Evolutionary conservation across 2,329 filamentous ascomycete species (phyloP), one percentile per base, ranked within the genome.

Genomic region (Talaromyces sp.): DNA sequence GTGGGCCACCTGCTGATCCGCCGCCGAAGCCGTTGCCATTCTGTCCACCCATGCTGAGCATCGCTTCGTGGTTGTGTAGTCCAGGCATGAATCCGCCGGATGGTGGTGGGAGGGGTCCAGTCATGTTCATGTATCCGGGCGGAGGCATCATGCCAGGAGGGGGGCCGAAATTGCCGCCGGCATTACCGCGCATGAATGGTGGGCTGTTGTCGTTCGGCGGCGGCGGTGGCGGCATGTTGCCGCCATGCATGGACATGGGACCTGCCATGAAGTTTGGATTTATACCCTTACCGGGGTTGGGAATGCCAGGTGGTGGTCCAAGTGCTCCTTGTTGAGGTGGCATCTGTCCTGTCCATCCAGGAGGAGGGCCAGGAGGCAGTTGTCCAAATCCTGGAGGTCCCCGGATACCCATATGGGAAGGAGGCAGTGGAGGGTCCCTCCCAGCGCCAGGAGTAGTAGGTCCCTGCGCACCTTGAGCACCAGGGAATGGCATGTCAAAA

Each of bases 141-240:
- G 77, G 78, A 31, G 77, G 77, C 68, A 77, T 76, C 75, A 79
- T 79, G 55, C 77, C 77, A 5, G 77, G 77, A 12, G 77, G 77
- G 57, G 72, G 73, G 1, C 70, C 73, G 58, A 72, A 75, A 33
- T 67, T 70, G 16, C 67, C 63, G 14, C 68, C 65, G 5, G 71
- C 61, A 25, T 64, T 69, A n/a, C 68, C 71, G 58, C 76, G 76
- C 50, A 77, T 73, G 58, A 77, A 75, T 23, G 68, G 69, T 64
- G 75, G 72, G 23, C 75, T 72, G 25, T 77, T 72, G 33, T 77
- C 76, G 55, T 69, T 74, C 12, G 73, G 67, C 23, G 74, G 61
- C 5, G 61, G 61, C 6, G 52, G 58, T 18, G 62, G 59, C 21
- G 58, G 62, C 54, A 75, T 67, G 58, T 57, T 62, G 12, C 69